These are phyloP conservation scores for Rhodamnia rubescens DNA, from an alignment of 345 rosid genomes.

Conservation along the genomic window DNA sequence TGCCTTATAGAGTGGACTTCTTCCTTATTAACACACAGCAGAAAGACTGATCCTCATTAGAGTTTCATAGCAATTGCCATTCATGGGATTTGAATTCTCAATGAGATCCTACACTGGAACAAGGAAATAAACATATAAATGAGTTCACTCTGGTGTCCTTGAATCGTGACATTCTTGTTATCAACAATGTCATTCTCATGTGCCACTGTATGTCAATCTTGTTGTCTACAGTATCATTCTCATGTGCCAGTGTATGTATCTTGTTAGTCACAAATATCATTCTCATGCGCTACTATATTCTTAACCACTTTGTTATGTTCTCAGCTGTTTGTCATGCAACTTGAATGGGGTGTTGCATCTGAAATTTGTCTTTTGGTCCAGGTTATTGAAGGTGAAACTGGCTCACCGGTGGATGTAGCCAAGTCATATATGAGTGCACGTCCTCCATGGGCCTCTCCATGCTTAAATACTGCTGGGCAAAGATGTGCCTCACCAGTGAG, in stretches of 20 bases:
- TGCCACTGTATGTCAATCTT: background rate
- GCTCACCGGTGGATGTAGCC: conserved; percentile 79
- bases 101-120: background rate
- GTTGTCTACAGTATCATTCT: background rate
- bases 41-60: background rate
- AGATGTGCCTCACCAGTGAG: conserved; percentile 32
- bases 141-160: background rate
- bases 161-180: background rate
- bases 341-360: background rate
- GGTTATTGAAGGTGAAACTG: conserved; percentile 44
- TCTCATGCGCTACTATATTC: background rate
- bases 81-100: background rate
- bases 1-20: background rate
- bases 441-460: conserved; percentile 71
- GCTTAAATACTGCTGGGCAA: conserved; percentile 19
- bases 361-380: conserved; percentile 10
- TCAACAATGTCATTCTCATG: background rate
- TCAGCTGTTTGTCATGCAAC: background rate
- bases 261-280: background rate
- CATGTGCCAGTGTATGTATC: background rate
- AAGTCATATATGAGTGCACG: conserved; percentile 68
- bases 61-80: background rate
- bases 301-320: background rate
- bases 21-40: background rate
- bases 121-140: background rate